These are phyloP conservation scores for Helichrysum umbraculigerum DNA, from an alignment of 129 eudicot species.

Conservation along the genomic window DNA sequence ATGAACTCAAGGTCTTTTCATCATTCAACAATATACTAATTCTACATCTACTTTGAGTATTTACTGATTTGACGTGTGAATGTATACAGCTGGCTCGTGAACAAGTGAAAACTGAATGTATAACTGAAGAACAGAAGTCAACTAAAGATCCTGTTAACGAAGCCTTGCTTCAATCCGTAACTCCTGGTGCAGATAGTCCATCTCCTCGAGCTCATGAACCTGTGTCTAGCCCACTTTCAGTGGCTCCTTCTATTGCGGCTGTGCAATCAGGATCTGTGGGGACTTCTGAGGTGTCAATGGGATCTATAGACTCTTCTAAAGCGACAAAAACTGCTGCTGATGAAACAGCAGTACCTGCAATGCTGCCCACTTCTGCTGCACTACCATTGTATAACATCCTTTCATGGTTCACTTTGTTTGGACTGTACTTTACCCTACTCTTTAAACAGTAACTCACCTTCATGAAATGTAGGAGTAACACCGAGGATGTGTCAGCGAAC, in stretches of 20 bases:
- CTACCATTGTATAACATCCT: constrained; percentile 40
- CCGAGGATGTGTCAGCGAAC: constrained; percentile 37
- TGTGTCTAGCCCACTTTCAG: constrained; percentile 54
- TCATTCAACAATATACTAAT: constrained; percentile 4
- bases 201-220: constrained; percentile 37
- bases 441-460: constrained; percentile 2
- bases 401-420: neutral
- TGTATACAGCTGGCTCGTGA: constrained; percentile 74
- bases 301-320: constrained; percentile 42
- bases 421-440: neutral
- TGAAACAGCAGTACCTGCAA: constrained; percentile 27
- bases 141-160: constrained; percentile 39
- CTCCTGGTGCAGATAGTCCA: constrained; percentile 38
- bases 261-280: constrained; percentile 39
- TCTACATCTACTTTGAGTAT: constrained; percentile 1
- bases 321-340: constrained; percentile 41
- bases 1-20: constrained; percentile 74
- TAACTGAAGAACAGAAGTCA: constrained; percentile 36
- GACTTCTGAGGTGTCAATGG: constrained; percentile 41
- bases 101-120: constrained; percentile 32
- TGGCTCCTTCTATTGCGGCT: constrained; percentile 44
- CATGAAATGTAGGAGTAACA: constrained; percentile 43
- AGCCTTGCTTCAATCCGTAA: constrained; percentile 38
- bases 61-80: constrained; percentile 10
- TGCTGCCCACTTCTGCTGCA: constrained; percentile 38